Conservation (phyloP, 352 stramenopile species). For the Poterioochromonas sp. region DNA sequence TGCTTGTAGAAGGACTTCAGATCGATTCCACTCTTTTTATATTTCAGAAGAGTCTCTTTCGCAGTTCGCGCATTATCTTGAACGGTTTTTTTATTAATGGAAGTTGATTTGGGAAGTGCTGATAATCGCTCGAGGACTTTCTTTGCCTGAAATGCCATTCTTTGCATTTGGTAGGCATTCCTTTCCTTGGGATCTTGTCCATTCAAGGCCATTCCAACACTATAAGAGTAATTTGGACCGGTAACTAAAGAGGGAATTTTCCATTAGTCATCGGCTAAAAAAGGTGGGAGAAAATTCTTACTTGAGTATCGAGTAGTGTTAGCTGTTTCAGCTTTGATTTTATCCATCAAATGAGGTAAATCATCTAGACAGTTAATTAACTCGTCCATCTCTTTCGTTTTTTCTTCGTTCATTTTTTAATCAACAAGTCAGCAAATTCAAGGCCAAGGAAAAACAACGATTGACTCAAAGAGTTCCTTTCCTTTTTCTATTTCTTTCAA, state of each 20-base stretch:
- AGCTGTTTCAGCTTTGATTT: neutral
- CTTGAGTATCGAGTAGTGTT: neutral
- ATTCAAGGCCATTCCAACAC: neutral
- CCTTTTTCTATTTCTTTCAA: neutral
- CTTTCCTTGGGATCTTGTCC: neutral
- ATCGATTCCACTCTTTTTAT: neutral
- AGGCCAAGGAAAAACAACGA: neutral
- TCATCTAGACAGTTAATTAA: neutral
- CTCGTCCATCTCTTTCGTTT: neutral
- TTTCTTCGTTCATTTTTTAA: neutral
- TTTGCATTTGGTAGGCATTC: neutral
- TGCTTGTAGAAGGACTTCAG: neutral
- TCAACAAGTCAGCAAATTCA: neutral
- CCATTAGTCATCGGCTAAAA: neutral
- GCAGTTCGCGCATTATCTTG: neutral
- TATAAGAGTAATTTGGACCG: neutral
- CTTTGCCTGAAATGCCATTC: conserved; percentile 3
- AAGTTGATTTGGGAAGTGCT: neutral
- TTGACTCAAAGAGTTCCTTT: neutral
- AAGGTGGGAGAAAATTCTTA: neutral
- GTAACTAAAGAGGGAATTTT: neutral
- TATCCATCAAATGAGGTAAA: neutral
- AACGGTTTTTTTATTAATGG: neutral
- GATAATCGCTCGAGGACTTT: neutral
- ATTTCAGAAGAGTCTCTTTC: neutral